Percentiles rank a stretch among this genome's conserved stretches.
Evolutionary conservation across 2,329 filamentous ascomycete species (phyloP).

Genomic region (Mycosphaerella arachidis): DNA sequence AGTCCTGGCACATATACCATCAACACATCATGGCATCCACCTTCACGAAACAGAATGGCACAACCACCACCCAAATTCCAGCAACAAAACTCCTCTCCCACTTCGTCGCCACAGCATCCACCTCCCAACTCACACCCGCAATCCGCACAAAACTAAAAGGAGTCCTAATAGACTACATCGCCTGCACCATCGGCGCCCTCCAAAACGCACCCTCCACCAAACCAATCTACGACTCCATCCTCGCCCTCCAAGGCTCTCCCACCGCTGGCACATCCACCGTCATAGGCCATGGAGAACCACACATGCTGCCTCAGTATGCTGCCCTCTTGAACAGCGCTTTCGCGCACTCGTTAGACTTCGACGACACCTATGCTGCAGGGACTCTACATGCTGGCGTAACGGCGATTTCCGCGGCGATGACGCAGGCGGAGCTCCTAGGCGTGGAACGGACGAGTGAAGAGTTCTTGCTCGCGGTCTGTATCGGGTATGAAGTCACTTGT

Average conservation of each 20-base stretch:
- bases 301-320: constrained; percentile 38
- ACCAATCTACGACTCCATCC: constrained; percentile 26
- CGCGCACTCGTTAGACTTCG: constrained; percentile 44
- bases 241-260: constrained; percentile 22
- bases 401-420: constrained; percentile 36
- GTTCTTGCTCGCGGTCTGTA: constrained; percentile 32
- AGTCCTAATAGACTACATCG: constrained; percentile 31
- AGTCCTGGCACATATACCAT: too few species aligned
- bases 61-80: constrained; percentile 13
- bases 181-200: constrained; percentile 25
- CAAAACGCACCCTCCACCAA: constrained; percentile 25
- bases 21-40: too few species aligned
- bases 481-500: constrained; percentile 35
- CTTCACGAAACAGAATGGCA: background rate
- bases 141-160: constrained; percentile 28
- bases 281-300: constrained; percentile 32
- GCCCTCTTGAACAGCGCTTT: constrained; percentile 42
- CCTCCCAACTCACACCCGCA: constrained; percentile 18
- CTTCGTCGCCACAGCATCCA: constrained; percentile 24
- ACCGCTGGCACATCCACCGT: constrained; percentile 30
- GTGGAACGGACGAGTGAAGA: constrained; percentile 15
- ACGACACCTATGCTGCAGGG: constrained; percentile 42
- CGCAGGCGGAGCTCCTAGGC: constrained; percentile 30
- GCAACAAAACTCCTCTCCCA: constrained; percentile 24
- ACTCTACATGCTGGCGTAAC: constrained; percentile 42